Evolutionary conservation across 768 basidiomycete species (phyloP), one percentile per base, ranked within the genome.

Genomic region (Asterophora lycoperdoides): DNA sequence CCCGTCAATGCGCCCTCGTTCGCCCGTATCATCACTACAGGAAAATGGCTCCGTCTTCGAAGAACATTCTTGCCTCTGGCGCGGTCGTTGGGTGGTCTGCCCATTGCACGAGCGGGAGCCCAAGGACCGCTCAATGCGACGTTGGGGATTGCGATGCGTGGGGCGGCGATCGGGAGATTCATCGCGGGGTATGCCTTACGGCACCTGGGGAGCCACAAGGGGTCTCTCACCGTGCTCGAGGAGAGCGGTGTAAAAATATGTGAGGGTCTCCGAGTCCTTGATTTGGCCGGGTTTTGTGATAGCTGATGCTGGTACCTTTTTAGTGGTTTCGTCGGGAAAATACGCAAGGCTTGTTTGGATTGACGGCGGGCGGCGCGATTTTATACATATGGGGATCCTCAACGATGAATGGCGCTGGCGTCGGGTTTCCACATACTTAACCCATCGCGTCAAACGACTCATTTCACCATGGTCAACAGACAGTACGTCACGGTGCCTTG

Each of bases 191-290:
- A 74, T 48, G 63, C 63, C 23, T 77, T 77, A 20, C 48, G 62
- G 36, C 64, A 64, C 56, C 54, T 77, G 41, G 65, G 59, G 32
- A 46, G 74, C 53, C 70, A 73, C 30, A 67, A 73, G 14, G 48
- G 76, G 46, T 69, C 73, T 26, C 58, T 77, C 44, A 60, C 56
- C 1, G 71, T 73, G 37, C 59, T 69, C 40, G 68, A 66, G 28
- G 61, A 54, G 10, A 77, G 78, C 39, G 60, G 14, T 76, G 76
- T 41, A 64, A 66, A 49, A 71, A 69, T 51, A 57, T 69, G 76
- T 77, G 54, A 64, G 75, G n/a, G n/a, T n/a, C n/a, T n/a, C n/a
- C n/a, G n/a, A n/a, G n/a, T n/a, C n/a, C n/a, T n/a, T 64, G 1
- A 3, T 5, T 19, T 8, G 5, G 19, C n/a, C n/a, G n/a, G n/a